phyloP scores from a whole-genome alignment of 2,329 filamentous ascomycete species.

The Talaromyces sp. region DNA sequence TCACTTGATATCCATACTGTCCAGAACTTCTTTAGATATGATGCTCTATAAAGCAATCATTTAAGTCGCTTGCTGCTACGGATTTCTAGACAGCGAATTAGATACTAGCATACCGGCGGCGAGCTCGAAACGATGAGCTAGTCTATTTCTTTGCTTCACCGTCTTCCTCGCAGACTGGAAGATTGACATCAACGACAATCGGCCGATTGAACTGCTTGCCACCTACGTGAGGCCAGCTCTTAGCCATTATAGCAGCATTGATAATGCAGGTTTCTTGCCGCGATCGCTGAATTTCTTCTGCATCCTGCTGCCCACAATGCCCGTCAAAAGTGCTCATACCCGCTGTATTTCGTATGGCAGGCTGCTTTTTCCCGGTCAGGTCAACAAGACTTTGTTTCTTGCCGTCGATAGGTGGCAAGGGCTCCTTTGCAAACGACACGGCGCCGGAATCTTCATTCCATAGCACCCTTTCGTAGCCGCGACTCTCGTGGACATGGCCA shows the following conservation, averaged over 20 bases:
- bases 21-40: neutral
- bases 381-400: slow-evolving; percentile 52
- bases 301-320: neutral
- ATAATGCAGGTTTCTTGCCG: slow-evolving; percentile 65
- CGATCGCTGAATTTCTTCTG: slow-evolving; percentile 12
- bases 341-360: slow-evolving; percentile 26
- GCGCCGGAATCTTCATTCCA: slow-evolving; percentile 32
- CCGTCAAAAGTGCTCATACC: neutral
- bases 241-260: slow-evolving; percentile 71
- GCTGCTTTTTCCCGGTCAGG: slow-evolving; percentile 39
- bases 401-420: slow-evolving; percentile 39
- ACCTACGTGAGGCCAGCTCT: slow-evolving; percentile 55
- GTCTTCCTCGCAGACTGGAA: slow-evolving; percentile 51
- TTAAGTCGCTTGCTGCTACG: no score
- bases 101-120: neutral
- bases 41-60: neutral
- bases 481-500: slow-evolving; percentile 54
- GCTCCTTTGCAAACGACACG: neutral
- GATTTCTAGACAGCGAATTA: neutral
- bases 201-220: slow-evolving; percentile 68
- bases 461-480: slow-evolving; percentile 47
- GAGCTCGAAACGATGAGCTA: neutral
- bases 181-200: slow-evolving; percentile 74
- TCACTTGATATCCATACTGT: neutral
- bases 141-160: neutral